Percentiles rank a stretch among this genome's conserved stretches.
Conservation (phyloP, 306 rosid genomes). For the Glycine tomentella region DNA sequence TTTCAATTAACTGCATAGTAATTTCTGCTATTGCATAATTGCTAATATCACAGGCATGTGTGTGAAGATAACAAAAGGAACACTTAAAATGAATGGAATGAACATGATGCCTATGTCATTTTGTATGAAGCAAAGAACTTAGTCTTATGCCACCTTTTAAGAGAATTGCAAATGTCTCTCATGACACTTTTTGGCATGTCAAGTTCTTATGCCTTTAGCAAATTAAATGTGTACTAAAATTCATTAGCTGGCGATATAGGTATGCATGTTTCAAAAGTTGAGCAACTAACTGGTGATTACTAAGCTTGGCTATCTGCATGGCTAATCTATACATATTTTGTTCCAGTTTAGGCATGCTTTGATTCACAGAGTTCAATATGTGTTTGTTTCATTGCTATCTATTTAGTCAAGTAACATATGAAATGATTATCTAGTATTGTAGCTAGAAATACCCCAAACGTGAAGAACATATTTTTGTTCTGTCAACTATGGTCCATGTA, state of each 20-base stretch:
- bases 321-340: neutral
- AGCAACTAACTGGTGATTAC: neutral
- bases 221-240: no score
- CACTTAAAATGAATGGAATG: neutral
- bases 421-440: neutral
- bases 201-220: no score
- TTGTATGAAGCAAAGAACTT: neutral
- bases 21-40: neutral
- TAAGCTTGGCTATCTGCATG: conserved; percentile 14
- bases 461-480: neutral
- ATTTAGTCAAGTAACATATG: neutral
- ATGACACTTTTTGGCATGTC: no score
- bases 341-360: conserved; percentile 1
- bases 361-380: neutral
- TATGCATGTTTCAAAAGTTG: conserved; percentile 14
- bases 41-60: neutral
- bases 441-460: neutral
- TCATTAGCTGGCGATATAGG: no score
- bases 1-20: no score
- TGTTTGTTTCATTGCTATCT: conserved; percentile 4
- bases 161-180: neutral
- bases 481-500: neutral
- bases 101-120: neutral
- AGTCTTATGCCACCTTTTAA: conserved; percentile 2
- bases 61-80: conserved; percentile 7